Conservation (phyloP, 495 filamentous ascomycete species). For the Penicillium daleae region DNA sequence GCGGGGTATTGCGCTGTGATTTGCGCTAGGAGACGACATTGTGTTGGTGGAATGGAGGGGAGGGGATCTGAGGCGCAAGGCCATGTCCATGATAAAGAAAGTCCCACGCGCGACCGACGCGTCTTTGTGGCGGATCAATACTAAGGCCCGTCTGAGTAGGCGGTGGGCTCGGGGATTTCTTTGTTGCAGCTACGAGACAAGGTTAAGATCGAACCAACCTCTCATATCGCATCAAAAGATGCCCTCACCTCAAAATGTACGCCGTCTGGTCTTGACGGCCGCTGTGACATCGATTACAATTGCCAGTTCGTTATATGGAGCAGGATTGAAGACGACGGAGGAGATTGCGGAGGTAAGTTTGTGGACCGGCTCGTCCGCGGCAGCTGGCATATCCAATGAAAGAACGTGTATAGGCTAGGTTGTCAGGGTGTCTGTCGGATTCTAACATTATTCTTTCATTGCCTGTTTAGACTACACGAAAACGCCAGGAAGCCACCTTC, state of each 20-base stretch:
- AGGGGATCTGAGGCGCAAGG: constrained; percentile 10
- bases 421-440: not conserved
- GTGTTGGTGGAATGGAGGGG: constrained; percentile 5
- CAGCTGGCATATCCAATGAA: not conserved
- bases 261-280: constrained; percentile 48
- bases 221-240: constrained; percentile 21
- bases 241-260: constrained; percentile 35
- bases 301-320: constrained; percentile 57
- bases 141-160: constrained; percentile 23
- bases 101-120: constrained; percentile 23
- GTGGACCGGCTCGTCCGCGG: not conserved
- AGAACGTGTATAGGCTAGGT: not conserved
- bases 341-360: constrained; percentile 48
- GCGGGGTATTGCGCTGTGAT: constrained; percentile 27
- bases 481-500: constrained; percentile 52
- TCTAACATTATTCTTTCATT: not conserved
- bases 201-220: constrained; percentile 4
- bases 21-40: constrained; percentile 35
- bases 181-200: constrained; percentile 8
- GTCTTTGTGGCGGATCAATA: constrained; percentile 29
- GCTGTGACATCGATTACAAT: constrained; percentile 55
- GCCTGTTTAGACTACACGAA: constrained; percentile 38
- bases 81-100: constrained; percentile 14
- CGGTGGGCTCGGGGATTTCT: constrained; percentile 28
- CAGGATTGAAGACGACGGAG: constrained; percentile 53